Evolutionary conservation across 2,329 filamentous ascomycete species (phyloP), one percentile per base, ranked within the genome.

Genomic region (Knufia petricola): DNA sequence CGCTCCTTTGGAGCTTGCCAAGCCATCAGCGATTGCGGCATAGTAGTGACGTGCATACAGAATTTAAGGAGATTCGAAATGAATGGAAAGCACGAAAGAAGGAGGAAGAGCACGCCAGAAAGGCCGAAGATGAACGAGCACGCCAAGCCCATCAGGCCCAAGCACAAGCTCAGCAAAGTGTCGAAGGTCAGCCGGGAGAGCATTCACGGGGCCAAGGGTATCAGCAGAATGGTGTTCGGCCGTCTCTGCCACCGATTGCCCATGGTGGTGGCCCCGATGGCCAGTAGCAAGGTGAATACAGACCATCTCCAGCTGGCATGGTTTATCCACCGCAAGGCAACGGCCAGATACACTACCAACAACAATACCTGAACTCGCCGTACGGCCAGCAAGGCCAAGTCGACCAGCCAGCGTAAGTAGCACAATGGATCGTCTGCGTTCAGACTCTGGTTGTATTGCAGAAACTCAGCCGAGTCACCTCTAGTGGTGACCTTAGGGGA

Each of bases 1-100:
- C 32, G 3, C 20, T 47, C 20, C n/a, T n/a, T n/a, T n/a, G n/a
- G n/a, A n/a, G n/a, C n/a, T n/a, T n/a, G n/a, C n/a, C n/a, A n/a
- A n/a, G n/a, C n/a, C n/a, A n/a, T n/a, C n/a, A n/a, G n/a, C n/a
- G n/a, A 20, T 20, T 15, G 17, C 17, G 38, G 23, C 24, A 42
- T 8, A 4, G 19, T 6, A 39, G 52, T 57, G 38, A 57, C 44
- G 15, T 26, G 9, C 39, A 13, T 19, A 21, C 36, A 96, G 92
- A 96, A 68, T 96, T 98, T 72, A 98, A 98, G 66, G 92, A 98
- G 63, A 95, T 96, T 52, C 85, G 92, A 55, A 96, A 96, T 65
- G 90, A 96, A 64, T 98, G 92, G 92, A 98, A 96, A 73, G 86
- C 87, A 32, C 87, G 92, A 63, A 96, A 96, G 79, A 98, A 98